These are phyloP conservation scores for Monosporascus sp. DNA, from an alignment of 2,329 filamentous ascomycete genomes.

Conservation along the genomic window DNA sequence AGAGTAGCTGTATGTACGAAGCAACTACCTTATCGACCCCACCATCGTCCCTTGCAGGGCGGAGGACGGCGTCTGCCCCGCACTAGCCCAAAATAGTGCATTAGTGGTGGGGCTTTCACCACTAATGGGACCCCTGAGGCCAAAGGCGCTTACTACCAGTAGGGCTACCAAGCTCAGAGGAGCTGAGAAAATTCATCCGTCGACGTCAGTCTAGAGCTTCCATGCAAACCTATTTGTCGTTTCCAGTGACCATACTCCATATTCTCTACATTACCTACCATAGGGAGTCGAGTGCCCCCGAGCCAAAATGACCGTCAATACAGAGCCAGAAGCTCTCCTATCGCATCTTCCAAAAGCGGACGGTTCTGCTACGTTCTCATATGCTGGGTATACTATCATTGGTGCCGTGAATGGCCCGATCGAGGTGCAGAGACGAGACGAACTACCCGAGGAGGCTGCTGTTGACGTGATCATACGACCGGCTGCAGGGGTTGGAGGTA, in stretches of 20 bases:
- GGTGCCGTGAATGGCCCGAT: slow-evolving; percentile 89
- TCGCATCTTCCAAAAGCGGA: slow-evolving; percentile 66
- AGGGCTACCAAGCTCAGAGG: too few species aligned
- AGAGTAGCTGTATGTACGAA: background rate
- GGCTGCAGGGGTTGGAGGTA: slow-evolving; percentile 76
- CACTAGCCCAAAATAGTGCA: background rate
- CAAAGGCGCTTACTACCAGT: background rate
- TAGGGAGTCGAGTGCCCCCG: background rate
- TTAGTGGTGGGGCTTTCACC: background rate
- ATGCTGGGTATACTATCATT: slow-evolving; percentile 73
- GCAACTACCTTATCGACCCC: background rate
- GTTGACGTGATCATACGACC: slow-evolving; percentile 89
- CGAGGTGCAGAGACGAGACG: slow-evolving; percentile 82
- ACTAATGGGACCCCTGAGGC: background rate
- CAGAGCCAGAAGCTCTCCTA: slow-evolving; percentile 47
- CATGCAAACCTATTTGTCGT: background rate
- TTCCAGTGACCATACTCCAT: background rate
- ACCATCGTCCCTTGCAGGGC: background rate
- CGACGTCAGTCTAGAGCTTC: background rate
- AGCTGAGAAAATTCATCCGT: background rate
- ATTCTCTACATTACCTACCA: too few species aligned
- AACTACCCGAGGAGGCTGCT: slow-evolving; percentile 84
- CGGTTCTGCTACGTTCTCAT: slow-evolving; percentile 73
- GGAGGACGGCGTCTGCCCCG: background rate
- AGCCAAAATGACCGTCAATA: slow-evolving; percentile 38